Percentiles rank a stretch among this genome's conserved stretches.
Evolutionary conservation across 2,329 filamentous ascomycete species (phyloP).

Genomic region (Sporothrix brasiliensis): DNA sequence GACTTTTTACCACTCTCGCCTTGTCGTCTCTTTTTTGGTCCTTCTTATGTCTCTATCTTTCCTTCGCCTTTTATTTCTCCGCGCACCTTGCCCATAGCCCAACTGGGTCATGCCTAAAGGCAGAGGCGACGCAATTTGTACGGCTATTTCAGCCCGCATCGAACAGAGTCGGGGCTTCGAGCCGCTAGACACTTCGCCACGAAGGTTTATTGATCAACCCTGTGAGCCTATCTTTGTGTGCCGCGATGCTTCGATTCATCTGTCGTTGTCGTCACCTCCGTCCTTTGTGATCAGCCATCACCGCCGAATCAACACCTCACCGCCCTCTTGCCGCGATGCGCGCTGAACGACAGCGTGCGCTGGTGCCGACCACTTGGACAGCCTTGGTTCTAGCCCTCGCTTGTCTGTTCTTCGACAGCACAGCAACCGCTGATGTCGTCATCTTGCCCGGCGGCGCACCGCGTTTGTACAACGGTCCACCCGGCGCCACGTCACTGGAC

Average conservation of each 20-base stretch:
- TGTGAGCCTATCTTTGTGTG: background rate
- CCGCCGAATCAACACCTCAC: background rate
- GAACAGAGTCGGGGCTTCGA: background rate
- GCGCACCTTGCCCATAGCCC: background rate
- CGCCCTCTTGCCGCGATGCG: background rate
- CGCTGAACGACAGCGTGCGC: background rate
- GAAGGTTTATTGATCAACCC: background rate
- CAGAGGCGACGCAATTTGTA: constrained; percentile 26
- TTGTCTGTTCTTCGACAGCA: background rate
- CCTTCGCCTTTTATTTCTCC: background rate
- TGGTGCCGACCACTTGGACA: background rate
- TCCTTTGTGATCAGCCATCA: no score
- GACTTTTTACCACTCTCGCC: background rate
- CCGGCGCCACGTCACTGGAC: constrained; percentile 31
- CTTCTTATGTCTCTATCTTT: background rate
- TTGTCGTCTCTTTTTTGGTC: background rate
- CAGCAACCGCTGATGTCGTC: constrained; percentile 26
- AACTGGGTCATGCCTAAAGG: constrained; percentile 28
- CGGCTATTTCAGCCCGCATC: constrained; percentile 28
- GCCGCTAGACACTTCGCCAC: background rate
- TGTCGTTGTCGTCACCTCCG: background rate
- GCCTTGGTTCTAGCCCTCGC: background rate
- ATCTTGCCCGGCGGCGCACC: constrained; percentile 39
- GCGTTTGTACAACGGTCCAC: constrained; percentile 18
- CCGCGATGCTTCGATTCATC: background rate